Evolutionary conservation across 2,329 filamentous ascomycete genomes (phyloP).

Genomic region (Magnaporthiopsis rhizophila): DNA sequence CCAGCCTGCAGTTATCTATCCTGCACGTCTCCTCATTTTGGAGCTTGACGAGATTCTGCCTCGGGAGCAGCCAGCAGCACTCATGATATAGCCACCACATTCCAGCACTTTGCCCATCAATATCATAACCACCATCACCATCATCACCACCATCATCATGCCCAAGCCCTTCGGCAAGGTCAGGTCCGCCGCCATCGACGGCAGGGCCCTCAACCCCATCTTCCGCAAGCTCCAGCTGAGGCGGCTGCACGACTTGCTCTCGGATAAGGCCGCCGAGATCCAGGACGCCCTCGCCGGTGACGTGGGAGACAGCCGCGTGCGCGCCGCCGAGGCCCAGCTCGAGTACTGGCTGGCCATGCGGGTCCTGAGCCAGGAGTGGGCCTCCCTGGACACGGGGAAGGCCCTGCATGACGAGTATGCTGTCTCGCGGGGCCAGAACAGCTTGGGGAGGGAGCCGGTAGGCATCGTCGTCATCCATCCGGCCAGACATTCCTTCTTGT

Average conservation of each 20-base stretch:
- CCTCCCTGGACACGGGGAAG: slow-evolving; percentile 18
- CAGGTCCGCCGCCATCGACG: slow-evolving; percentile 25
- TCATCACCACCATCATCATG: too few relatives aligned
- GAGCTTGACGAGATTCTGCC: too few relatives aligned
- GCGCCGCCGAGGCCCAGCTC: slow-evolving; percentile 23
- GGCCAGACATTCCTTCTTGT: neutral
- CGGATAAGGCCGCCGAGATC: slow-evolving; percentile 20
- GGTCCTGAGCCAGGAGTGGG: slow-evolving; percentile 21
- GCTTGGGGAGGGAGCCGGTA: slow-evolving; percentile 12
- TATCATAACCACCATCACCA: too few relatives aligned
- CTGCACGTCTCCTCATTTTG: too few relatives aligned
- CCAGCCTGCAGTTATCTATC: too few relatives aligned
- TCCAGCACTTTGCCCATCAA: too few relatives aligned
- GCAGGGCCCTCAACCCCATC: slow-evolving; percentile 26
- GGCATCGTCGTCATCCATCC: neutral
- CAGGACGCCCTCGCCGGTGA: slow-evolving; percentile 23
- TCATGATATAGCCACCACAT: too few relatives aligned
- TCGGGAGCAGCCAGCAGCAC: too few relatives aligned
- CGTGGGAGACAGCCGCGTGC: slow-evolving; percentile 9
- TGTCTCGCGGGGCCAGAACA: slow-evolving; percentile 18
- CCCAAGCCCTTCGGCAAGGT: too few relatives aligned
- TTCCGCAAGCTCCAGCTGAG: slow-evolving; percentile 31
- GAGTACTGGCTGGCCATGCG: slow-evolving; percentile 24
- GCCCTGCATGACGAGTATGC: slow-evolving; percentile 23
- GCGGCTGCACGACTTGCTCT: slow-evolving; percentile 24